Percentiles rank a stretch among this genome's conserved stretches.
These are phyloP conservation scores for Citrullus mucosospermus DNA, from an alignment of 306 rosid species.

Conservation along the genomic window DNA sequence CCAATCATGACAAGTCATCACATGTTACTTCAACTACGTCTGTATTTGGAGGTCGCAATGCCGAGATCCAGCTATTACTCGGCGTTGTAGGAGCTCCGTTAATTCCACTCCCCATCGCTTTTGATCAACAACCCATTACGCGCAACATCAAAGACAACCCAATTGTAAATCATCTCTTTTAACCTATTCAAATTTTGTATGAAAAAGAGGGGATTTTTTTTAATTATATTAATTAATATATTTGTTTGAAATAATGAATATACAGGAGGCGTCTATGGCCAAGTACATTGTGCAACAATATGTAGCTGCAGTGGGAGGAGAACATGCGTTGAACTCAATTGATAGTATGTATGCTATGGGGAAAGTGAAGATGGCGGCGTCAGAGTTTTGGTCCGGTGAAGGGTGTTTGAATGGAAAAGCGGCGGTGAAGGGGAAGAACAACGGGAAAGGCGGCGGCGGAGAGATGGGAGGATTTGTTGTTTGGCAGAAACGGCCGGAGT, in stretches of 20 bases:
- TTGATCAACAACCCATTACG: slow-evolving; percentile 35
- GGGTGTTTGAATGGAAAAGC: slow-evolving; percentile 25
- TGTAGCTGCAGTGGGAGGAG: slow-evolving; percentile 88
- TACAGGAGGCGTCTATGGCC: slow-evolving; percentile 58
- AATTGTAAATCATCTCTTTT: slow-evolving; percentile 31
- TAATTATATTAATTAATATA: too few relatives aligned
- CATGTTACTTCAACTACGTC: slow-evolving; percentile 20
- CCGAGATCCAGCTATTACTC: slow-evolving; percentile 71
- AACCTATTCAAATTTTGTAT: too few relatives aligned
- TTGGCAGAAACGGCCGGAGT: slow-evolving; percentile 78
- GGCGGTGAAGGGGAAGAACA: slow-evolving; percentile 33
- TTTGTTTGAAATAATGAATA: too few relatives aligned
- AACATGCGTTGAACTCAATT: slow-evolving; percentile 41
- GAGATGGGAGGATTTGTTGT: slow-evolving; percentile 88
- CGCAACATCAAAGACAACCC: slow-evolving; percentile 64
- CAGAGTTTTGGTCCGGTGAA: slow-evolving; percentile 58
- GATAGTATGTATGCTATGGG: slow-evolving; percentile 97
- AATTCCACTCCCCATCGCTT: slow-evolving; percentile 50
- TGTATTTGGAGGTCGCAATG: slow-evolving; percentile 42
- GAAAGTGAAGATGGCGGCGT: slow-evolving; percentile 65
- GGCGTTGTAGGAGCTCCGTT: slow-evolving; percentile 90
- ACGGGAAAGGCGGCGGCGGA: slow-evolving; percentile 15
- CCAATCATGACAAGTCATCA: slow-evolving; percentile 24
- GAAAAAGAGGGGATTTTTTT: too few relatives aligned
- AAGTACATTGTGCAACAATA: slow-evolving; percentile 81